These are phyloP conservation scores for Wickerhamomyces silvicola DNA, from an alignment of 805 yeast species.

Conservation along the genomic window DNA sequence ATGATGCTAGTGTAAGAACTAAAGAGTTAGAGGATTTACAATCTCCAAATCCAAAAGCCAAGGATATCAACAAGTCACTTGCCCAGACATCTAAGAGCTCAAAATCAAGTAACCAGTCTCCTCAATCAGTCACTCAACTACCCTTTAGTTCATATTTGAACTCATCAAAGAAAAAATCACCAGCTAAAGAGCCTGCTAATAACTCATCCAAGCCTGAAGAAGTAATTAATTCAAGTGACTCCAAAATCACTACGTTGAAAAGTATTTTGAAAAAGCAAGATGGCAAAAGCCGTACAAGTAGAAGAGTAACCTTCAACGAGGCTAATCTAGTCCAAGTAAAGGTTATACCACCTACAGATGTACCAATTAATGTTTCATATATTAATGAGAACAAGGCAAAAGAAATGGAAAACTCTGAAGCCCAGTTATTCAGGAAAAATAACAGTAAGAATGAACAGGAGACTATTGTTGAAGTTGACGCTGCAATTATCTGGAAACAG, in stretches of 20 bases:
- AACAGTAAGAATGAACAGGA: background rate
- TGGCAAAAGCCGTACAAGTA: background rate
- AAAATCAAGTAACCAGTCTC: no score
- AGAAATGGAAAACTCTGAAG: slow-evolving; percentile 4
- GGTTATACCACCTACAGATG: background rate
- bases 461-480: background rate
- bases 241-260: background rate
- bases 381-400: background rate
- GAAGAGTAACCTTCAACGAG: no score
- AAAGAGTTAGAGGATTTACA: background rate
- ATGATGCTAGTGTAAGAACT: slow-evolving; percentile 1
- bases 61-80: no score
- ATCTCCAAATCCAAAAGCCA: background rate
- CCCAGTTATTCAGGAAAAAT: background rate
- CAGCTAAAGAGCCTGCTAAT: background rate
- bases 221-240: background rate
- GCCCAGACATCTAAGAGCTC: no score
- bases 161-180: background rate
- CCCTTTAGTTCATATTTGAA: no score
- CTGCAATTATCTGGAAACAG: background rate
- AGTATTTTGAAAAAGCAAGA: background rate
- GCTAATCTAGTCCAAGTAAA: no score
- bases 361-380: background rate
- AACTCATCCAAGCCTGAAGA: background rate
- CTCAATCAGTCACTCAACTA: no score